phyloP scores from a whole-genome alignment of 2,329 filamentous ascomycete genomes.

The Metarhizium sp. region DNA sequence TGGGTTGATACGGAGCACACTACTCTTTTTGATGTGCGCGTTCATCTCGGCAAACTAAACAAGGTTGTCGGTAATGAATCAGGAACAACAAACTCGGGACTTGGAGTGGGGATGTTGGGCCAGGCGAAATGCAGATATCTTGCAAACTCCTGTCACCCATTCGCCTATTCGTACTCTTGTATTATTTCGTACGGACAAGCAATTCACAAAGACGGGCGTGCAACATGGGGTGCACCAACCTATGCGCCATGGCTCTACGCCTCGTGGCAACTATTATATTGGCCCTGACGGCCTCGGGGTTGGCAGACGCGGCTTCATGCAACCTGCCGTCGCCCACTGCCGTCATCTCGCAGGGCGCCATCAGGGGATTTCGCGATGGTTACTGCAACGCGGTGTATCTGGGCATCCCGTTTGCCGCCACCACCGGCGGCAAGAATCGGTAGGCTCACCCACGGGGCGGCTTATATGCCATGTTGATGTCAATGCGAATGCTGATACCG shows the following conservation, averaged over 20 bases:
- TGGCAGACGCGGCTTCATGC: not conserved
- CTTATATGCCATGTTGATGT: not conserved
- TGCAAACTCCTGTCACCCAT: too few species aligned
- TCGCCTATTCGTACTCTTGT: too few species aligned
- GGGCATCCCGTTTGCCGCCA: constrained; percentile 28
- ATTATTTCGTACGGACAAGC: not conserved
- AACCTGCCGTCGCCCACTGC: not conserved
- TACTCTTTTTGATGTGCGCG: too few species aligned
- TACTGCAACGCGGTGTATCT: constrained; percentile 24
- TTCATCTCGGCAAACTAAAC: too few species aligned
- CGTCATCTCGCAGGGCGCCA: constrained; percentile 17
- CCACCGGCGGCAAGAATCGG: constrained; percentile 29
- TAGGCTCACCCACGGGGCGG: not conserved
- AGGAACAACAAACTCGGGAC: too few species aligned
- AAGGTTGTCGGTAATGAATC: too few species aligned
- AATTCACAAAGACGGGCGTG: not conserved
- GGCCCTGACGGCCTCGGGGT: not conserved
- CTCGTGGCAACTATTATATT: not conserved
- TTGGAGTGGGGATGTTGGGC: too few species aligned
- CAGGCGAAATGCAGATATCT: too few species aligned
- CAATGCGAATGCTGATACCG: not conserved
- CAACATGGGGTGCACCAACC: not conserved
- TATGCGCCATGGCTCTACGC: not conserved
- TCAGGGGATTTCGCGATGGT: constrained; percentile 26
- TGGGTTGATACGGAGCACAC: too few species aligned